These are phyloP conservation scores for Eimeria maxima DNA, from an alignment of 169 alveolate genomes.

Conservation along the genomic window DNA sequence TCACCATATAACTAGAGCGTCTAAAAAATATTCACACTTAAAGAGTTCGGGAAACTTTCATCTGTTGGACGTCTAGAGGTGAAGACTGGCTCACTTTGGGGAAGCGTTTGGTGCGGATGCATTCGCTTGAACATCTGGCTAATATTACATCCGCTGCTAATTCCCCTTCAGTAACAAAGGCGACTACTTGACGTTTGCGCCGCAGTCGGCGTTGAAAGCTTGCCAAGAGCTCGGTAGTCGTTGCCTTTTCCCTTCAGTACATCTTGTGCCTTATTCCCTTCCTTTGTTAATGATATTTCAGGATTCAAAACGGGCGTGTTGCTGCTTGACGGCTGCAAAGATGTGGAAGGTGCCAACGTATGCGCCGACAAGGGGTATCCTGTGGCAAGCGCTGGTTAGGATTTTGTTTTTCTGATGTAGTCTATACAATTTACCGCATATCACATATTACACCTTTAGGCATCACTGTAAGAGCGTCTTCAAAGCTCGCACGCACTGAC, in stretches of 20 bases:
- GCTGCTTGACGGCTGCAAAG: slow-evolving; percentile 88
- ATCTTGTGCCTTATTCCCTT: not conserved
- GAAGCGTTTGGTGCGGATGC: slow-evolving; percentile 86
- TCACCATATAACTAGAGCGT: not conserved
- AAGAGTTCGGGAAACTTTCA: slow-evolving; percentile 85
- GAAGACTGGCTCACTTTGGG: slow-evolving; percentile 86
- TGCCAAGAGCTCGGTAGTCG: slow-evolving; percentile 88
- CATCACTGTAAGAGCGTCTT: slow-evolving; percentile 14
- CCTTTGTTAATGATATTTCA: not conserved
- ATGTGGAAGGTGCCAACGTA: slow-evolving; percentile 89
- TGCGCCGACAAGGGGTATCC: slow-evolving; percentile 92
- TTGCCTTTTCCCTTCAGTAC: not conserved
- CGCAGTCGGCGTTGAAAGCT: slow-evolving; percentile 90
- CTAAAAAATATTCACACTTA: not conserved
- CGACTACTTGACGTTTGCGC: slow-evolving; percentile 85
- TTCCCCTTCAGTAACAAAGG: slow-evolving; percentile 76
- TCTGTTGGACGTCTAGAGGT: slow-evolving; percentile 88
- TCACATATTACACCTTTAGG: not conserved
- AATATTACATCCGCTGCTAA: not conserved
- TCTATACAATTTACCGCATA: not conserved
- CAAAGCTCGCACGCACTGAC: not conserved
- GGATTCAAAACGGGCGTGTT: slow-evolving; percentile 89
- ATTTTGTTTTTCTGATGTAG: too few species aligned
- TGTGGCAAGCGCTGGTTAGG: slow-evolving; percentile 89
- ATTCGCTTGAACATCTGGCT: not conserved